Conservation (phyloP, 768 basidiomycete genomes). For the Clitopilus hobsonii region DNA sequence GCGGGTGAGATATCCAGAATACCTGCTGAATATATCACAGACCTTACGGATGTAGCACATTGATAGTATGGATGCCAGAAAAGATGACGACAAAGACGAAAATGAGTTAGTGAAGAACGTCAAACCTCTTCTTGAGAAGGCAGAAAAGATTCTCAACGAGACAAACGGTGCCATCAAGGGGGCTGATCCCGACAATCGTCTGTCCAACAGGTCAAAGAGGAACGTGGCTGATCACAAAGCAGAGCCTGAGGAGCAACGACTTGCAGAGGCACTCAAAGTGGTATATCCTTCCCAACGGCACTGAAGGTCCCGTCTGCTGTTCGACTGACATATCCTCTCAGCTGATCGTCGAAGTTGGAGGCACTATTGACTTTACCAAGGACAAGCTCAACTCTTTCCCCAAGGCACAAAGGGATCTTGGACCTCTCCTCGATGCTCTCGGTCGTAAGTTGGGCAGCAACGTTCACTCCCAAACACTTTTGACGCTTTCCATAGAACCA, state of each 20-base stretch:
- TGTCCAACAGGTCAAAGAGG: constrained; percentile 28
- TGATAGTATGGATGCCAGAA: constrained; percentile 25
- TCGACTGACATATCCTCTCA: constrained; percentile 5
- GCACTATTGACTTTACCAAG: constrained; percentile 32
- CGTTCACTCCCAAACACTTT: background rate
- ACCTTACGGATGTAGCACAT: constrained; percentile 25
- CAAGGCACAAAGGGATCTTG: constrained; percentile 32
- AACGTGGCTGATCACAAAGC: constrained; percentile 31
- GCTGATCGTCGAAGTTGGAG: constrained; percentile 31
- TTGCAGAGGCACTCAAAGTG: constrained; percentile 32
- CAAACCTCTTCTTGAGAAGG: constrained; percentile 30
- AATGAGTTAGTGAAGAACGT: constrained; percentile 29
- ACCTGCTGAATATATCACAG: too few relatives aligned
- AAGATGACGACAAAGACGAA: constrained; percentile 31
- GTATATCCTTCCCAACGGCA: constrained; percentile 13
- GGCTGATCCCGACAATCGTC: constrained; percentile 31
- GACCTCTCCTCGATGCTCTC: constrained; percentile 30
- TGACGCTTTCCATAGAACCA: background rate
- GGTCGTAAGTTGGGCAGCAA: constrained; percentile 19
- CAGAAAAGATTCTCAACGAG: constrained; percentile 32
- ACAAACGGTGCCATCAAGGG: constrained; percentile 30
- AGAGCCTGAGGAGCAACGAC: constrained; percentile 31
- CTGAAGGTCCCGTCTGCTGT: too few relatives aligned
- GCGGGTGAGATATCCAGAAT: constrained; percentile 17
- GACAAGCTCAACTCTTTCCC: constrained; percentile 31